Evolutionary conservation across 73 alveolate genomes (phyloP).

Genomic region (Symbiodinium pilosum): DNA sequence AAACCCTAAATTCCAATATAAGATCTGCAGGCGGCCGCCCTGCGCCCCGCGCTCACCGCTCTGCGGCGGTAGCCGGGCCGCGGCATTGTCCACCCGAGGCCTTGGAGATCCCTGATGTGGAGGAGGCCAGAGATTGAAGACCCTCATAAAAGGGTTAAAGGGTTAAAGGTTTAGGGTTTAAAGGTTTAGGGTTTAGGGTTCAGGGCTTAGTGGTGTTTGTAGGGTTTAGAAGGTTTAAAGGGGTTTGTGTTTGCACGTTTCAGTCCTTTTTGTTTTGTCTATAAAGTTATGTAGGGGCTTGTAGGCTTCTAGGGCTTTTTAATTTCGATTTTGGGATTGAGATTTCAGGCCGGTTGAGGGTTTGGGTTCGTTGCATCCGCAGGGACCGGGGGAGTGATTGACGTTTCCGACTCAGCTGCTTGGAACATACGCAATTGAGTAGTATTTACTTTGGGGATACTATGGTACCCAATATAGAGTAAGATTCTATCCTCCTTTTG

Average conservation of each 20-base stretch:
- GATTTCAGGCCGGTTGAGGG: neutral
- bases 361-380: too few species aligned
- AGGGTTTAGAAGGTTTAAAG: neutral
- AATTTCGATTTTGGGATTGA: too few species aligned
- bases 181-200: neutral
- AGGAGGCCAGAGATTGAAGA: too few species aligned
- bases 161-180: too few species aligned
- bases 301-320: neutral
- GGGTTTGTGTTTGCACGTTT: neutral
- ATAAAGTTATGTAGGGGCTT: neutral
- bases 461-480: too few species aligned
- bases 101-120: neutral
- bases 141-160: too few species aligned
- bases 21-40: neutral
- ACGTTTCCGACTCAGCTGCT: too few species aligned
- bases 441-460: too few species aligned
- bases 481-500: too few species aligned
- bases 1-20: neutral
- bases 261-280: neutral
- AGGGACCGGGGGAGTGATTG: too few species aligned
- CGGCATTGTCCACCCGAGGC: constrained; percentile 1
- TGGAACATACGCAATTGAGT: too few species aligned
- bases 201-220: neutral
- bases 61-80: neutral
- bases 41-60: neutral